phyloP scores from a whole-genome alignment of 2,329 filamentous ascomycete species.

The Pyrenochaeta sp. region DNA sequence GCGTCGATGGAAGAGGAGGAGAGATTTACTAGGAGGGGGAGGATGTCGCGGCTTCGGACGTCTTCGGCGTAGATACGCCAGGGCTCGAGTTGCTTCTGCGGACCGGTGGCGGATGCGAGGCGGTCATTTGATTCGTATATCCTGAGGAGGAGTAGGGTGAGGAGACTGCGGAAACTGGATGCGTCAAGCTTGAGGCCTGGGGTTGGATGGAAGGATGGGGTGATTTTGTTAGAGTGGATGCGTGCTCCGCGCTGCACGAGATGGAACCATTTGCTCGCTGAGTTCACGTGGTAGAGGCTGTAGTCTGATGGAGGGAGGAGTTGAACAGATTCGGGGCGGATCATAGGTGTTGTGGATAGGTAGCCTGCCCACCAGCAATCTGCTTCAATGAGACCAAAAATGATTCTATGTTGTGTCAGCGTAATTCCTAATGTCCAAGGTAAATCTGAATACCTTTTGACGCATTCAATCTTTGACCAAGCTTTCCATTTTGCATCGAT shows the following conservation, averaged over 20 bases:
- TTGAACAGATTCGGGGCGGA: constrained; percentile 57
- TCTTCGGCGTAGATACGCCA: constrained; percentile 59
- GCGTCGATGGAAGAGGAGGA: constrained; percentile 53
- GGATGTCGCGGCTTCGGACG: constrained; percentile 52
- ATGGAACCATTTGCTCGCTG: constrained; percentile 42
- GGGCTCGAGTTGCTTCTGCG: constrained; percentile 43
- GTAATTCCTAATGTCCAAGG: too few species aligned
- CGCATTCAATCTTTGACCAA: constrained; percentile 62
- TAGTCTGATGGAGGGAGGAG: constrained; percentile 57
- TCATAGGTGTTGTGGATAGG: constrained; percentile 57
- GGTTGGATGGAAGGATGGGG: constrained; percentile 44
- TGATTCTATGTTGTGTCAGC: constrained; percentile 43
- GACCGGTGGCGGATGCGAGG: constrained; percentile 33
- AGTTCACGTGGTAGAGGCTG: constrained; percentile 55
- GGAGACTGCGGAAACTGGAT: constrained; percentile 38
- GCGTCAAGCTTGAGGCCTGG: constrained; percentile 43
- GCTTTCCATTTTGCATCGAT: constrained; percentile 60
- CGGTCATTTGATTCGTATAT: constrained; percentile 48
- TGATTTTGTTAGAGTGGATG: constrained; percentile 43
- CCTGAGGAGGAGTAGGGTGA: constrained; percentile 44
- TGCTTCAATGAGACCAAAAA: constrained; percentile 56
- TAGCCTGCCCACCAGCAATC: constrained; percentile 61
- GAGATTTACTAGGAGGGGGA: constrained; percentile 48
- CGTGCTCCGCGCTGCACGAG: constrained; percentile 40
- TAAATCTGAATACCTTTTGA: constrained; percentile 49